Base-by-base conservation (phyloP, 192 early-diverging fungal species). In the Coemansia erecta region DNA sequence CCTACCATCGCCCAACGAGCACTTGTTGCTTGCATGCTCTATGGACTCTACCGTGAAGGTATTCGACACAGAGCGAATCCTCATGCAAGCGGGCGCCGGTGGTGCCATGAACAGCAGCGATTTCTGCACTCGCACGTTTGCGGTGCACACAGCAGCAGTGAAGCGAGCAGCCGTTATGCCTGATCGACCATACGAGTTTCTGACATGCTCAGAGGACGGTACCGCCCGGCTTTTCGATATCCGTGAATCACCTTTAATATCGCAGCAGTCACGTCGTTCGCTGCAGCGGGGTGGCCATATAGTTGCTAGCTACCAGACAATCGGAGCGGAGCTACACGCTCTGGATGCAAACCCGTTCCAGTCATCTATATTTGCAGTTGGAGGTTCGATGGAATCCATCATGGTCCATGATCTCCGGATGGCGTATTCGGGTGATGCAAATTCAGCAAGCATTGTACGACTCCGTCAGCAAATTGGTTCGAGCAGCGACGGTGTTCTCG, bases 141-240 rank as follows among this genome's bases (percentile, higher is more conserved):
- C 60, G 21, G 82, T 71, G 53, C 85, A 86, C 33, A 56, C 37
- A 10, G 74, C 78, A 2, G 66, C 70, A 1, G 84, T 83, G 7
- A 86, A 86, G 55, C 74, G 76, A 2, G 68, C 77, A 15, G 78
- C 71, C 0, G 22, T 64, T 23, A 77, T 83, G 18, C 63, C 77
- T 12, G 60, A 71, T 14, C 71, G 69, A 21, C 82, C 84, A 11
- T 62, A 67, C 37, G 81, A 82, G 43, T 82, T 86, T 64, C 61
- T 86, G 3, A 73, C 82, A 8, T 86, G 85, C 56, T 78, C 80
- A 8, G 82, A 86, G 53, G 85, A 86, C 49, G 82, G 85, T 54
- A 77, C 63, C 8, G 76, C 82, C 14, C 81, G 81, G 1, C 84
- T 84, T 37, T 84, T 80, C 63, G 85, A 86, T 63, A 68, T 86